Conservation (phyloP, 176 grass and related monocot species). For the Avena insularis region DNA sequence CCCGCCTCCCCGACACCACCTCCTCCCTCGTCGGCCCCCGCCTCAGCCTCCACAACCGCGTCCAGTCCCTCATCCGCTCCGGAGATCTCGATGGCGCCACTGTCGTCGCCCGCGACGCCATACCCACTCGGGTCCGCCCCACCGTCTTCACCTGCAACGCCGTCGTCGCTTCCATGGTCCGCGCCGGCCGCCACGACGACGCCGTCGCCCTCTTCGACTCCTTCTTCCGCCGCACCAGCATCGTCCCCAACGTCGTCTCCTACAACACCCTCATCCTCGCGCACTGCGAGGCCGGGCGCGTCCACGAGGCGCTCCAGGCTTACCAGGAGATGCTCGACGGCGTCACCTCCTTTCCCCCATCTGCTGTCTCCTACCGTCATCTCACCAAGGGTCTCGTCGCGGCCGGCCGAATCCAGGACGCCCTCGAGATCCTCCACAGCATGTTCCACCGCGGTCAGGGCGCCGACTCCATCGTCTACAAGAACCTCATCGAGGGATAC, state of each 20-base stretch:
- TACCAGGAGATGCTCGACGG: slow-evolving; percentile 23
- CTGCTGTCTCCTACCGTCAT: neutral
- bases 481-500: slow-evolving; percentile 20
- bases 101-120: slow-evolving; percentile 34
- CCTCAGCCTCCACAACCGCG: slow-evolving; percentile 63
- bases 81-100: slow-evolving; percentile 56
- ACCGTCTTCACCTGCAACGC: slow-evolving; percentile 88
- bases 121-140: slow-evolving; percentile 51
- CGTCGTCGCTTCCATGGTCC: slow-evolving; percentile 56
- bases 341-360: slow-evolving; percentile 2
- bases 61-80: slow-evolving; percentile 60
- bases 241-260: slow-evolving; percentile 68
- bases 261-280: slow-evolving; percentile 68
- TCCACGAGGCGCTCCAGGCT: slow-evolving; percentile 22
- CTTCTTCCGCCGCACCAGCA: slow-evolving; percentile 55
- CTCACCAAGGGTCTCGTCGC: slow-evolving; percentile 35
- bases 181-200: slow-evolving; percentile 49
- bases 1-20: slow-evolving; percentile 56
- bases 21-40: slow-evolving; percentile 52
- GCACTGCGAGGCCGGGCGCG: slow-evolving; percentile 47
- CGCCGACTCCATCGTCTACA: slow-evolving; percentile 27
- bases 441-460: slow-evolving; percentile 56
- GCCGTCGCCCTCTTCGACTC: slow-evolving; percentile 46
- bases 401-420: slow-evolving; percentile 48
- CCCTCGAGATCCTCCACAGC: slow-evolving; percentile 51